phyloP scores from a whole-genome alignment of 2,329 filamentous ascomycete species.

The Phialophora macrospora region DNA sequence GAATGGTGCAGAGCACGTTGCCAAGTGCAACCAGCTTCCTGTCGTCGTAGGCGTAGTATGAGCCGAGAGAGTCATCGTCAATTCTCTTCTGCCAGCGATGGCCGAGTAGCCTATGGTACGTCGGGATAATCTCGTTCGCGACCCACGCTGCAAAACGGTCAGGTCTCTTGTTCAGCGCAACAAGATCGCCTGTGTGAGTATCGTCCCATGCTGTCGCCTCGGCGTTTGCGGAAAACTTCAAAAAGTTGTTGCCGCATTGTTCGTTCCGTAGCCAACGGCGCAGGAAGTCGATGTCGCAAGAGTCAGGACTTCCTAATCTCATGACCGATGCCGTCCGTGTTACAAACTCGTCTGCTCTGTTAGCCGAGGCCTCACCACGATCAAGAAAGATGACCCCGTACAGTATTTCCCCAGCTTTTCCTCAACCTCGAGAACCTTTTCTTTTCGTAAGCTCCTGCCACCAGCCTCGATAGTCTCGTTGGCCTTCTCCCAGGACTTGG shows the following conservation, averaged over 20 bases:
- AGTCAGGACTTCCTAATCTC: constrained; percentile 8
- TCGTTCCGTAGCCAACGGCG: constrained; percentile 11
- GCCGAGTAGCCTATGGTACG: constrained; percentile 10
- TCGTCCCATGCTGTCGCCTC: constrained; percentile 19
- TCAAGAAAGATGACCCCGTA: neutral
- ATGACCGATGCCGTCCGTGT: neutral
- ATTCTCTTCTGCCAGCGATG: constrained; percentile 21
- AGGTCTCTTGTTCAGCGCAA: constrained; percentile 11
- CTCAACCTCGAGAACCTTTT: constrained; percentile 5
- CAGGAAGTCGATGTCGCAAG: constrained; percentile 18
- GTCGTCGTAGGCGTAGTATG: constrained; percentile 13
- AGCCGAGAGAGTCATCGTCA: constrained; percentile 4
- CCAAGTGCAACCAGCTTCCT: constrained; percentile 6
- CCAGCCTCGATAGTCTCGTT: constrained; percentile 6
- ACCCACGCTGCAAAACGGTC: constrained; percentile 21
- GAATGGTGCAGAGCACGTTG: constrained; percentile 18
- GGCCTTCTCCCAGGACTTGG: constrained; percentile 17
- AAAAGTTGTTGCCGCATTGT: constrained; percentile 15
- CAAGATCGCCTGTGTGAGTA: constrained; percentile 6
- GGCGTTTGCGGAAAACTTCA: neutral
- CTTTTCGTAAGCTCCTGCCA: constrained; percentile 13
- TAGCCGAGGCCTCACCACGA: neutral
- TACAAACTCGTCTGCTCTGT: constrained; percentile 13
- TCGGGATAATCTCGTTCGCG: constrained; percentile 2
- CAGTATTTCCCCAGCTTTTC: constrained; percentile 19